Evolutionary conservation across 805 yeast genomes (phyloP).

Genomic region (Yarrowia deformans): DNA sequence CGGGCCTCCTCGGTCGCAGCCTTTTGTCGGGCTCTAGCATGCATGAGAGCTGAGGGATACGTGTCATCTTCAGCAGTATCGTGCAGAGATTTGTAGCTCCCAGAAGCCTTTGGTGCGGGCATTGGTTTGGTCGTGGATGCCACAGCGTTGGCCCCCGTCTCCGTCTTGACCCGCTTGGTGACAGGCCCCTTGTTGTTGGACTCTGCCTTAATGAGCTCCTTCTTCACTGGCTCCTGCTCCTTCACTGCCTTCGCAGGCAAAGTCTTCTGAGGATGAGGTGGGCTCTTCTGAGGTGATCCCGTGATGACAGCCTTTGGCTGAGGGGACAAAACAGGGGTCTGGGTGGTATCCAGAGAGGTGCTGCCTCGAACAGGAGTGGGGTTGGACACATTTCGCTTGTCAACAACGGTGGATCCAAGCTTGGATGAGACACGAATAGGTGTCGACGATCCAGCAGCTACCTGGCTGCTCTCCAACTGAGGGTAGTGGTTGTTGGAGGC

Average conservation of each 20-base stretch:
- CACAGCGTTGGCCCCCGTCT: background rate
- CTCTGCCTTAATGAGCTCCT: background rate
- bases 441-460: conserved; percentile 7
- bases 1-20: conserved; percentile 11
- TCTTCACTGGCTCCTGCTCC: background rate
- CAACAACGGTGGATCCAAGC: background rate
- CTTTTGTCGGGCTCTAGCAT: background rate
- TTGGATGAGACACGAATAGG: conserved; percentile 9
- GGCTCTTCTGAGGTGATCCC: conserved; percentile 17
- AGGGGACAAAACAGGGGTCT: conserved; percentile 23
- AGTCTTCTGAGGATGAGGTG: conserved; percentile 5
- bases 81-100: background rate
- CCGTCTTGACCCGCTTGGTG: background rate
- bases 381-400: background rate
- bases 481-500: conserved; percentile 9
- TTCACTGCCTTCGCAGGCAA: background rate
- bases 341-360: conserved; percentile 5
- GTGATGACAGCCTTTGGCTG: conserved; percentile 4
- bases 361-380: conserved; percentile 8
- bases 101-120: background rate
- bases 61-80: background rate
- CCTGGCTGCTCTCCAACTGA: conserved; percentile 11
- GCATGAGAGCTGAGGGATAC: conserved; percentile 1
- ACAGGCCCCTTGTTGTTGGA: background rate
- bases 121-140: background rate